Evolutionary conservation across 805 yeast species (phyloP).

Genomic region (Candida verbasci): DNA sequence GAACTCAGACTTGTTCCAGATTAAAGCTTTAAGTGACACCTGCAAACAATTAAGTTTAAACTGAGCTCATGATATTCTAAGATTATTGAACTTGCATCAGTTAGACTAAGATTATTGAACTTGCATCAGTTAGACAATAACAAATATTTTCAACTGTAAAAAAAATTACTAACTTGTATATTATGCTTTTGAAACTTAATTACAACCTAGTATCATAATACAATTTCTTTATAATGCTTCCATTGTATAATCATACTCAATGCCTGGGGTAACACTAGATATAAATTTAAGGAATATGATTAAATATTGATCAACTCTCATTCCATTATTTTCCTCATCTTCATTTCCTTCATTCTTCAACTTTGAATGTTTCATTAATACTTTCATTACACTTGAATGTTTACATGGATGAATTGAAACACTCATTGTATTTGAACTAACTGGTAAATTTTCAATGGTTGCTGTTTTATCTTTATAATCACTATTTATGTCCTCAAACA

Average conservation of each 20-base stretch:
- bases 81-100: too few species aligned
- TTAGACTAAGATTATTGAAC: too few species aligned
- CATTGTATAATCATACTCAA: slow-evolving; percentile 98
- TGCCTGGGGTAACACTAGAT: slow-evolving; percentile 96
- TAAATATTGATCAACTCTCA: slow-evolving; percentile 88
- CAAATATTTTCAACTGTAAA: too few species aligned
- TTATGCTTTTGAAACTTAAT: too few species aligned
- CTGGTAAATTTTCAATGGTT: slow-evolving; percentile 91
- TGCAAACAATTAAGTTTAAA: too few species aligned
- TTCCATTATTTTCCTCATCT: slow-evolving; percentile 29
- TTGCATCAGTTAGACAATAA: too few species aligned
- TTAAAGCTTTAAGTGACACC: too few species aligned
- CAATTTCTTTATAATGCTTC: slow-evolving; percentile 42
- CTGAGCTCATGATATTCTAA: too few species aligned
- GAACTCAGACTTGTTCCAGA: too few species aligned
- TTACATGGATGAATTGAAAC: slow-evolving; percentile 96
- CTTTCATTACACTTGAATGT: slow-evolving; percentile 92
- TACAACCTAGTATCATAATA: too few species aligned
- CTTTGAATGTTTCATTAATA: slow-evolving; percentile 69
- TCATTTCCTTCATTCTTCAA: slow-evolving; percentile 25
- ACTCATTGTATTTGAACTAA: slow-evolving; percentile 65
- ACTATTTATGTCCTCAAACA: slow-evolving; percentile 91
- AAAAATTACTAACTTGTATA: too few species aligned
- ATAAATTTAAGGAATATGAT: slow-evolving; percentile 89
- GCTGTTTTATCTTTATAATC: slow-evolving; percentile 96